Percentiles rank a stretch among this genome's conserved stretches.
phyloP scores from a whole-genome alignment of 2,329 filamentous ascomycete species.

The Sarocladium oryzae region DNA sequence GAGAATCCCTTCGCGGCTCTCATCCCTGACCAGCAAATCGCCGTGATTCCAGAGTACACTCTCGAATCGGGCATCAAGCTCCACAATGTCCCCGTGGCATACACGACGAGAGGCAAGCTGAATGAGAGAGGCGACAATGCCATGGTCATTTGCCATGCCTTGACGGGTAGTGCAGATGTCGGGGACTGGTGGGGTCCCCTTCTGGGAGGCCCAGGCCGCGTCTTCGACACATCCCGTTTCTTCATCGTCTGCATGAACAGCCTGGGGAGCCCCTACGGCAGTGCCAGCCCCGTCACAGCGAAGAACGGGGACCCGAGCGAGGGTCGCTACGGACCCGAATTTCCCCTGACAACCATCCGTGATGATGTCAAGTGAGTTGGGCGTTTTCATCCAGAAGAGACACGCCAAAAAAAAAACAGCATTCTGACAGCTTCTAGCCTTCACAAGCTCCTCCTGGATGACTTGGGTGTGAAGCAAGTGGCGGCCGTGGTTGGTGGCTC shows the following conservation, averaged over 20 bases:
- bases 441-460: constrained; percentile 73
- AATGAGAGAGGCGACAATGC: constrained; percentile 55
- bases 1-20: constrained; percentile 87
- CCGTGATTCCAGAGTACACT: constrained; percentile 79
- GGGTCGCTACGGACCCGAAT: constrained; percentile 87
- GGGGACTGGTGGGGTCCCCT: constrained; percentile 85
- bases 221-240: constrained; percentile 77
- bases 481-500: constrained; percentile 77
- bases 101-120: constrained; percentile 58
- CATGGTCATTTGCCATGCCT: constrained; percentile 75
- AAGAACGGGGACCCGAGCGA: constrained; percentile 72
- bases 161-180: constrained; percentile 81
- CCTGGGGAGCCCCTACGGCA: constrained; percentile 77
- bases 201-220: constrained; percentile 68
- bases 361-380: constrained; percentile 82
- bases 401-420: too few relatives aligned
- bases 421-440: constrained; percentile 41
- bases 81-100: constrained; percentile 66
- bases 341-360: constrained; percentile 88
- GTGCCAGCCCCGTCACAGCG: constrained; percentile 80
- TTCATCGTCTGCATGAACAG: constrained; percentile 85
- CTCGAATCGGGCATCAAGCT: constrained; percentile 88
- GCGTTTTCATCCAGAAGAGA: background rate
- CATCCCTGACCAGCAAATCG: constrained; percentile 83
- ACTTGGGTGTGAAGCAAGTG: constrained; percentile 71